Base-by-base conservation (phyloP, 2,329 filamentous ascomycete genomes). In the Aspergillus sp. region DNA sequence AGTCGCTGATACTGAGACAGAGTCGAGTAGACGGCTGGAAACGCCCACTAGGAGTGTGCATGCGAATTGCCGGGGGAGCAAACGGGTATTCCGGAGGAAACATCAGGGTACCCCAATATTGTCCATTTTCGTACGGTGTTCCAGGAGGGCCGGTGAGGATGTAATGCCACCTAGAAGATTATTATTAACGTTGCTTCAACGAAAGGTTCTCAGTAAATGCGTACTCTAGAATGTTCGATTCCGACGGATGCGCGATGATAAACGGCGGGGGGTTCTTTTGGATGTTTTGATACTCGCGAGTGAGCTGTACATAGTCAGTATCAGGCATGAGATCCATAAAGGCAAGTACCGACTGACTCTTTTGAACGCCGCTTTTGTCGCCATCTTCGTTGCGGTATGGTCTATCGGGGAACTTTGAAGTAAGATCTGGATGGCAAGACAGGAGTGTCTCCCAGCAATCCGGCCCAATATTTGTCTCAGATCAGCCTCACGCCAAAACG, bases 71-170 rank as follows among this genome's bases (percentile, higher is more conserved):
- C 4, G 94, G 94, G 30, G 94, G 94, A 11, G 92, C 93, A 73
- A 96, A 99, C 22, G 94, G 94, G 71, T 99, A 99, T 78, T 96
- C 92, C 8, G 92, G 84, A 14, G 94, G 94, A 73, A 99, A 99
- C 60, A 95, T 86, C 47, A 99, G 81, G 1, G 93, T 96, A 45
- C 94, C 94, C 94, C 94, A 99, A 78, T 97, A 99, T 73, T 99
- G 94, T 43, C 94, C 94, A 67, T 87, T 86, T 65, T 95, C 85
- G 71, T 99, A 99, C 2, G 94, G 93, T 0, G 94, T 99, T 54
- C 92, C 84, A 55, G 95, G 91, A 32, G 94, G 93, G 2, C 94
- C 94, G 35, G 92, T 96, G 60, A 97, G 88, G 67, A 96, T 89
- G 76, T 95, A 95, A 76, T 95, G 90, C 90, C 90, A 95, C 76